Evolutionary conservation across 495 filamentous ascomycete genomes (phyloP).

Genomic region (Hypomontagnella submonticulosa): DNA sequence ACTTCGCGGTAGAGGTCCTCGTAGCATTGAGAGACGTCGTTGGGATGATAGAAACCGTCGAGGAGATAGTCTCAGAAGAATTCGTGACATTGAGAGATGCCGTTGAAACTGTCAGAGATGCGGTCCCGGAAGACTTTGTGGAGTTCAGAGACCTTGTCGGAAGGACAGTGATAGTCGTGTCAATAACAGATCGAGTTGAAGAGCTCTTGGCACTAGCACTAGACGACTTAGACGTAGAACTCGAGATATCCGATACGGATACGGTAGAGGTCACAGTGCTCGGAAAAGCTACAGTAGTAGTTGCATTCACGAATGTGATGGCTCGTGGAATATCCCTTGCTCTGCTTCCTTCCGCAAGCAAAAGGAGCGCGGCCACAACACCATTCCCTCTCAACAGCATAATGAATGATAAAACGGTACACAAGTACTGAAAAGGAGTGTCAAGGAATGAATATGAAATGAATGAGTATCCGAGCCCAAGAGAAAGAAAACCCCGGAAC

Average conservation of each 20-base stretch:
- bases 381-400: conserved; percentile 37
- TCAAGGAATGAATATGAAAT: conserved; percentile 16
- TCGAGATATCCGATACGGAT: not conserved
- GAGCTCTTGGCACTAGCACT: not conserved
- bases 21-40: not conserved
- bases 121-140: not conserved
- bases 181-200: not conserved
- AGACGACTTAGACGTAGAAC: not conserved
- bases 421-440: conserved; percentile 14
- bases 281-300: conserved; percentile 1
- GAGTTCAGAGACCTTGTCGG: not conserved
- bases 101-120: not conserved
- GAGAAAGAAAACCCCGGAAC: conserved; percentile 23
- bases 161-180: not conserved
- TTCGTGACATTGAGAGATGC: no score
- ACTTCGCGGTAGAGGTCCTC: no score
- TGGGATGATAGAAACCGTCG: no score
- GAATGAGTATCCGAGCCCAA: conserved; percentile 28
- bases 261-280: conserved; percentile 3
- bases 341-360: conserved; percentile 16
- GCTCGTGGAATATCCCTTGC: conserved; percentile 12
- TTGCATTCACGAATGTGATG: conserved; percentile 8
- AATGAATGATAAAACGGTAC: conserved; percentile 16
- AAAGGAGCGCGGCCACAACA: conserved; percentile 16
- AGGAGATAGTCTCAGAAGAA: no score